Evolutionary conservation across 1,284 basidiomycete species (phyloP).

Genomic region (Leucoagaricus sp.): DNA sequence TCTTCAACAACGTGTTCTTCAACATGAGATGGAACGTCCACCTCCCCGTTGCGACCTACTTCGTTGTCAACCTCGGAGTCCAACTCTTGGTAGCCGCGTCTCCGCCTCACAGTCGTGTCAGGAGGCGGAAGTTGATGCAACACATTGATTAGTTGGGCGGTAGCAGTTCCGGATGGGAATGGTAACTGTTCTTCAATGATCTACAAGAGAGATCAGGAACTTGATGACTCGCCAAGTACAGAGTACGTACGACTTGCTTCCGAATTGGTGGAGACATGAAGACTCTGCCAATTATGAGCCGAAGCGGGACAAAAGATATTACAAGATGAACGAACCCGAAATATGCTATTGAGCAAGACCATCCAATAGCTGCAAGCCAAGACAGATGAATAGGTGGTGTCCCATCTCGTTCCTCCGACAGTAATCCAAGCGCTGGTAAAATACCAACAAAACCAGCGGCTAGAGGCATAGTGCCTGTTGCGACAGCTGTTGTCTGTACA

Average conservation of each 20-base stretch:
- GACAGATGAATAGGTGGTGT: conserved; percentile 73
- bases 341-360: conserved; percentile 89
- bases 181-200: conserved; percentile 93
- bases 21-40: conserved; percentile 18
- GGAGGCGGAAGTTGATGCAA: conserved; percentile 79
- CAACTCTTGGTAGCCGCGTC: conserved; percentile 52
- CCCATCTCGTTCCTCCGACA: conserved; percentile 78
- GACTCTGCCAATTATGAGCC: conserved; percentile 53
- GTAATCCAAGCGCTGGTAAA: conserved; percentile 83
- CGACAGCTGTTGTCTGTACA: conserved; percentile 93
- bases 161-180: conserved; percentile 96
- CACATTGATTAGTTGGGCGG: conserved; percentile 92
- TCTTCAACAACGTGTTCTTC: conserved; percentile 27
- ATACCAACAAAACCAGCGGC: conserved; percentile 96
- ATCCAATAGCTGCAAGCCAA: conserved; percentile 73
- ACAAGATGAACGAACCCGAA: conserved; percentile 66
- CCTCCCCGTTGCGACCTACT: conserved; percentile 17
- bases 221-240: neutral
- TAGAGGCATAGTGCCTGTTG: conserved; percentile 90
- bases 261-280: conserved; percentile 93
- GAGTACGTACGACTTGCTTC: conserved; percentile 83
- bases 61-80: conserved; percentile 30
- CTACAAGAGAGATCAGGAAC: conserved; percentile 35
- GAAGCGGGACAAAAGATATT: conserved; percentile 7
- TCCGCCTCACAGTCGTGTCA: conserved; percentile 51